These are phyloP conservation scores for Bruguiera gymnorhiza DNA, from an alignment of 345 rosid species.

Conservation along the genomic window DNA sequence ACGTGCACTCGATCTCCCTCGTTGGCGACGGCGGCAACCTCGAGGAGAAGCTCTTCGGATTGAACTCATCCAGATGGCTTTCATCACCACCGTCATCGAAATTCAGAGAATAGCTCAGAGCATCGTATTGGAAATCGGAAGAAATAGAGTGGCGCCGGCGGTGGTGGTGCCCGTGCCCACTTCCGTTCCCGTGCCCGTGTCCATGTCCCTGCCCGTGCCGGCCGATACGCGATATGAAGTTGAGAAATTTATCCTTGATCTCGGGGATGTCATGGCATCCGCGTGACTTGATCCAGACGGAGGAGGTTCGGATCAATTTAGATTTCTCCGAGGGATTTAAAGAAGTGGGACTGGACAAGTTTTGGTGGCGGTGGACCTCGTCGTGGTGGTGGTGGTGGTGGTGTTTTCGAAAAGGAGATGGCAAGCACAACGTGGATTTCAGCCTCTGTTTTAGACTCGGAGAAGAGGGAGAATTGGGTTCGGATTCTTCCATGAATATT, in stretches of 20 bases:
- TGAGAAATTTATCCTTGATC: conserved; percentile 21
- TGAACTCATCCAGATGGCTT: background rate
- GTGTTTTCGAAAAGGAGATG: conserved; percentile 21
- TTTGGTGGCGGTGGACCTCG: background rate
- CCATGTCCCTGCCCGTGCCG: conserved; percentile 4
- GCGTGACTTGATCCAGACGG: conserved; percentile 5
- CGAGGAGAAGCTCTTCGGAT: conserved; percentile 22
- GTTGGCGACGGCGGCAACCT: conserved; percentile 30
- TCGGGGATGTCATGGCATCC: conserved; percentile 9
- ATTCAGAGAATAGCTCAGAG: conserved; percentile 44
- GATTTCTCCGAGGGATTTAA: conserved; percentile 12
- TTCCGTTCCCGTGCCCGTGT: conserved; percentile 1
- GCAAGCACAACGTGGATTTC: conserved; percentile 25
- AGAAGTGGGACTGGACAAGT: background rate
- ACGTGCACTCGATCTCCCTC: conserved; percentile 5
- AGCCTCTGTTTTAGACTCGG: conserved; percentile 28
- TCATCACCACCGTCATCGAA: conserved; percentile 34
- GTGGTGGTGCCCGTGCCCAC: background rate
- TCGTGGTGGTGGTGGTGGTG: background rate
- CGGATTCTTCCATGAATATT: conserved; percentile 5
- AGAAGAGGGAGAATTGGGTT: conserved; percentile 11
- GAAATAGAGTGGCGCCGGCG: conserved; percentile 30
- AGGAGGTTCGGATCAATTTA: conserved; percentile 12
- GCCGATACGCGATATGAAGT: conserved; percentile 25
- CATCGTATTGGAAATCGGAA: conserved; percentile 34